Conservation (phyloP, 2,329 filamentous ascomycete genomes). For the Neocatenulostroma microsporum region DNA sequence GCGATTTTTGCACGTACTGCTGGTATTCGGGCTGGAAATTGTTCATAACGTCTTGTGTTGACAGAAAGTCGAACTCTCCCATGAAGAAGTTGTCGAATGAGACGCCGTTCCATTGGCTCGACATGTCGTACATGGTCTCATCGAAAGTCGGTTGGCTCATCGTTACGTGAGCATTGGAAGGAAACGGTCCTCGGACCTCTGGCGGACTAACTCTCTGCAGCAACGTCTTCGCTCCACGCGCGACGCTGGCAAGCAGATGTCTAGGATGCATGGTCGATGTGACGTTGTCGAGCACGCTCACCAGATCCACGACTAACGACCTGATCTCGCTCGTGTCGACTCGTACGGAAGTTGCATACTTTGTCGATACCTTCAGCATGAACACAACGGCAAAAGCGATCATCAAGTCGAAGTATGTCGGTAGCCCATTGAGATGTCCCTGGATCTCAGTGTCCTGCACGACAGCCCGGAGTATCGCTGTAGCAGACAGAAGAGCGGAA, state of each 20-base stretch:
- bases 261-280: constrained; percentile 25
- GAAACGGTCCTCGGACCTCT: constrained; percentile 14
- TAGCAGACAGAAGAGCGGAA: constrained; percentile 20
- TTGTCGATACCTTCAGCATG: constrained; percentile 26
- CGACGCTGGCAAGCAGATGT: constrained; percentile 23
- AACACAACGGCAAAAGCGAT: constrained; percentile 26
- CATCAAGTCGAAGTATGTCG: constrained; percentile 28
- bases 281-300: constrained; percentile 21
- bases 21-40: constrained; percentile 20
- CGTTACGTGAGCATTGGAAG: constrained; percentile 22
- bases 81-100: constrained; percentile 25
- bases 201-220: constrained; percentile 17
- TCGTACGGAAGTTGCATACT: constrained; percentile 20
- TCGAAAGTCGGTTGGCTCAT: constrained; percentile 24
- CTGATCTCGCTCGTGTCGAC: constrained; percentile 22
- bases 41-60: constrained; percentile 19
- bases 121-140: constrained; percentile 22
- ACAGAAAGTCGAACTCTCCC: constrained; percentile 26
- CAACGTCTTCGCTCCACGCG: constrained; percentile 20
- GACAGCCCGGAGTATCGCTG: constrained; percentile 20
- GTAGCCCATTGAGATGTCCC: constrained; percentile 22
- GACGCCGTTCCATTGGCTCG: constrained; percentile 17
- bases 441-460: constrained; percentile 22
- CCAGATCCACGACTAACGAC: constrained; percentile 18
- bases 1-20: too few species aligned